Evolutionary conservation across 352 stramenopile species (phyloP).

Genomic region (Thalassiosira livingstoniorum): DNA sequence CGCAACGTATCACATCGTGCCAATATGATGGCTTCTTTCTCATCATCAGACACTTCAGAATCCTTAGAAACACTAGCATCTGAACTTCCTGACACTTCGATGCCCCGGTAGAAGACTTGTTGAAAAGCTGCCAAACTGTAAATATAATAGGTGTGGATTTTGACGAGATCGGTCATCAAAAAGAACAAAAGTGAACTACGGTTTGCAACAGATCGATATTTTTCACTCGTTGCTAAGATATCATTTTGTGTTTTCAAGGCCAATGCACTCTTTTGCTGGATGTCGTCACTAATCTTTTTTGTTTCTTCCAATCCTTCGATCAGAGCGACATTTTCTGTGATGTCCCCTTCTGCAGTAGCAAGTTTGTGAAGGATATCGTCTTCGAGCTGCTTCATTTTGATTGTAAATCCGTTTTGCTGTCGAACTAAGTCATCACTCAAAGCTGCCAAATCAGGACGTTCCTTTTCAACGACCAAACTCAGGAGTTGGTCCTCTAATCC

Average conservation of each 20-base stretch:
- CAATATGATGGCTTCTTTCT: constrained; percentile 87
- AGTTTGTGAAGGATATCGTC: constrained; percentile 96
- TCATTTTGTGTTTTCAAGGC: constrained; percentile 93
- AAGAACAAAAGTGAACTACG: constrained; percentile 97
- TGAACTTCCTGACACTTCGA: constrained; percentile 89
- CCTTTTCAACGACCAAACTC: constrained; percentile 94
- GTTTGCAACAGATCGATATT: constrained; percentile 92
- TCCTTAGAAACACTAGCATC: constrained; percentile 82
- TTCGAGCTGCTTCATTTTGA: constrained; percentile 93
- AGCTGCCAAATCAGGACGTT: constrained; percentile 93
- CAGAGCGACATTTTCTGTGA: constrained; percentile 96
- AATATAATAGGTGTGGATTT: constrained; percentile 97
- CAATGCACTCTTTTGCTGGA: constrained; percentile 92
- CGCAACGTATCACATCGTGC: constrained; percentile 91
- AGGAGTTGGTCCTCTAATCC: constrained; percentile 95
- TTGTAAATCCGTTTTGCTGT: constrained; percentile 94
- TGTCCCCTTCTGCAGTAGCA: constrained; percentile 94
- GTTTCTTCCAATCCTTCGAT: constrained; percentile 96
- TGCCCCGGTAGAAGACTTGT: constrained; percentile 96
- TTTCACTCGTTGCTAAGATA: constrained; percentile 93
- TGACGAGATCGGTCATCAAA: constrained; percentile 93
- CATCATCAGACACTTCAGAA: constrained; percentile 86
- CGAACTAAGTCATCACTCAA: constrained; percentile 92
- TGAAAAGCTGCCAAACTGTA: constrained; percentile 95
- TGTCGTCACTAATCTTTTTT: constrained; percentile 94